Evolutionary conservation across 140 eudicot species (phyloP).

Genomic region (Cichorium intybus): DNA sequence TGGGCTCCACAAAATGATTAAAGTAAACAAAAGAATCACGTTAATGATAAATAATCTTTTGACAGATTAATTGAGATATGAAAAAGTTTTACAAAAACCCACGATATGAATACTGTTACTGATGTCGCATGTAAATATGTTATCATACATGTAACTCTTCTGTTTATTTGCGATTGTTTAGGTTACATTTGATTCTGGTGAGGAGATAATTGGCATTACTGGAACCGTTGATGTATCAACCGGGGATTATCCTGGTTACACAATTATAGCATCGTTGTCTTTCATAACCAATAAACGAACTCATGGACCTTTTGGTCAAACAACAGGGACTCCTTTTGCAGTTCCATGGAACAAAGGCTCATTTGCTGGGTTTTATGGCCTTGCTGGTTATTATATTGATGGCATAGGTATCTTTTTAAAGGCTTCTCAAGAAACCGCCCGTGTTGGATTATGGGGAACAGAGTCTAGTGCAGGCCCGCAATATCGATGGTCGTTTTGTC

Average conservation of each 20-base stretch:
- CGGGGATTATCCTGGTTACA: conserved; percentile 21
- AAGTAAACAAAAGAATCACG: too few relatives aligned
- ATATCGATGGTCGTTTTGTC: conserved; percentile 23
- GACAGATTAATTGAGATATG: too few relatives aligned
- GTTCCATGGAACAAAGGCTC: conserved; percentile 28
- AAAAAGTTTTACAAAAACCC: too few relatives aligned
- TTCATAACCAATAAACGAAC: conserved; percentile 19
- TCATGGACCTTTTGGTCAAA: conserved; percentile 28
- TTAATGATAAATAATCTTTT: too few relatives aligned
- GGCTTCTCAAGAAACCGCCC: conserved; percentile 21
- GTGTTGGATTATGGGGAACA: conserved; percentile 22
- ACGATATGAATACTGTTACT: too few relatives aligned
- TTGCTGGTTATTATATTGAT: conserved; percentile 9
- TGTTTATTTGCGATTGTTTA: neutral
- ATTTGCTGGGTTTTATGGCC: conserved; percentile 28
- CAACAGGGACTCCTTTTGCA: conserved; percentile 17
- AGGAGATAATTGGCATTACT: conserved; percentile 21
- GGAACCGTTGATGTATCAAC: conserved; percentile 24
- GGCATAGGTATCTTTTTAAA: conserved; percentile 18
- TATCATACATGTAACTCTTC: too few relatives aligned
- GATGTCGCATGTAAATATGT: too few relatives aligned
- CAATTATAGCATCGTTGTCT: conserved; percentile 20
- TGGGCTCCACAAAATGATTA: too few relatives aligned
- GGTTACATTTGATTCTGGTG: conserved; percentile 13
- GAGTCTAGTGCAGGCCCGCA: neutral